Conservation (phyloP, 768 basidiomycete species). For the Termitomyces bulborhizus region DNA sequence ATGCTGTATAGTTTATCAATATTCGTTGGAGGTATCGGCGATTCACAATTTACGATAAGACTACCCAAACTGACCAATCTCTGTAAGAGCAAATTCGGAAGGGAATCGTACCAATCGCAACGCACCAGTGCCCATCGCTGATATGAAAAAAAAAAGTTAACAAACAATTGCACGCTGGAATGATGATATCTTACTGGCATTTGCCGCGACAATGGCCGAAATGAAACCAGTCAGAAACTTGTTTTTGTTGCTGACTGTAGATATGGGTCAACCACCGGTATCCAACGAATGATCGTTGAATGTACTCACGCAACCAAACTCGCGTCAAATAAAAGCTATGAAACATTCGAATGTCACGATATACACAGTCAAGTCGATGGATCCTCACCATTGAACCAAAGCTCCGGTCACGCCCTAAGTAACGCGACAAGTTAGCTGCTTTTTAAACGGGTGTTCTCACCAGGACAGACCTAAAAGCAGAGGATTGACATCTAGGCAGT, state of each 20-base stretch:
- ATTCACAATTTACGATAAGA: slow-evolving; percentile 28
- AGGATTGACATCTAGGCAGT: background rate
- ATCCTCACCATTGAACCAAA: slow-evolving; percentile 43
- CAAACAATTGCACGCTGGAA: background rate
- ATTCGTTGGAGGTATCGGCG: background rate
- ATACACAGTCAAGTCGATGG: background rate
- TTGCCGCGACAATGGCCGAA: slow-evolving; percentile 24
- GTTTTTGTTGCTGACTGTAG: slow-evolving; percentile 35
- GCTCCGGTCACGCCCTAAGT: slow-evolving; percentile 41
- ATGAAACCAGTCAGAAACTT: slow-evolving; percentile 25
- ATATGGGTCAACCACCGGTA: background rate
- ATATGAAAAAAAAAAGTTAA: background rate
- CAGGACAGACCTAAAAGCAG: slow-evolving; percentile 28
- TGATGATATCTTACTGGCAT: slow-evolving; percentile 19
- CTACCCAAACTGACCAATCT: slow-evolving; percentile 30
- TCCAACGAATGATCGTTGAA: background rate
- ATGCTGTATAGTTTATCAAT: slow-evolving; percentile 18
- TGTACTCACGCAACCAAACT: slow-evolving; percentile 37
- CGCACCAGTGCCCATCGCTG: slow-evolving; percentile 24
- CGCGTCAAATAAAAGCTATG: slow-evolving; percentile 43
- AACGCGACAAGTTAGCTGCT: slow-evolving; percentile 6
- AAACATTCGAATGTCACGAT: background rate
- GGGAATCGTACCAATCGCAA: background rate
- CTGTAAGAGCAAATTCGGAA: background rate
- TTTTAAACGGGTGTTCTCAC: slow-evolving; percentile 18